Percentiles rank a stretch among this genome's conserved stretches.
Conservation (phyloP, 345 rosid species). For the Turnera subulata region DNA sequence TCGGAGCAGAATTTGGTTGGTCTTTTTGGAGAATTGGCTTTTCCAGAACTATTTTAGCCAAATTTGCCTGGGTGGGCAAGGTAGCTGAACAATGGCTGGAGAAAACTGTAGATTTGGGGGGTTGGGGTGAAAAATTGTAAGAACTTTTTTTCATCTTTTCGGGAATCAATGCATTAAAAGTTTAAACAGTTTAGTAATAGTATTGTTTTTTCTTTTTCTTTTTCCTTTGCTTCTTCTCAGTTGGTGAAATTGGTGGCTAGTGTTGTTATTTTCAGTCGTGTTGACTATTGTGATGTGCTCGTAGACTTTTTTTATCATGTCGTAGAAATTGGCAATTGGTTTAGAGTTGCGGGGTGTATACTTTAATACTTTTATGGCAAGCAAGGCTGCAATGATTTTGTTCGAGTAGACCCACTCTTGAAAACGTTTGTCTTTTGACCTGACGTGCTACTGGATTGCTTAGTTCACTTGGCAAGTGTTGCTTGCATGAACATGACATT, state of each 20-base stretch:
- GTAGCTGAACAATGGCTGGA: slow-evolving; percentile 11
- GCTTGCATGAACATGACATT: no score
- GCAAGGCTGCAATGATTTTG: no score
- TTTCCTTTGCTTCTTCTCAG: not conserved
- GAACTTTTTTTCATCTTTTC: slow-evolving; percentile 24
- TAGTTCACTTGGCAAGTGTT: no score
- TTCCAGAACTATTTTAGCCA: slow-evolving; percentile 13
- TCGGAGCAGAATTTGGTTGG: slow-evolving; percentile 21
- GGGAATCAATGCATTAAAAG: slow-evolving; percentile 20
- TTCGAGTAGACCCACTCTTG: no score
- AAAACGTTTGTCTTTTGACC: no score
- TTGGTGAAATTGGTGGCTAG: not conserved
- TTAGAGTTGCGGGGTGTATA: not conserved
- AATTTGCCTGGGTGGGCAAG: slow-evolving; percentile 14
- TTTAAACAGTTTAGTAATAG: slow-evolving; percentile 8
- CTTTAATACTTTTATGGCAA: no score
- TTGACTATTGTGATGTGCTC: no score
- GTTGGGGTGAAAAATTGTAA: slow-evolving; percentile 29
- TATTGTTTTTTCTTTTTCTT: not conserved
- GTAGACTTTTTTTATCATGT: not conserved
- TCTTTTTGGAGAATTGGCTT: slow-evolving; percentile 22
- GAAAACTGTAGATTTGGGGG: slow-evolving; percentile 25
- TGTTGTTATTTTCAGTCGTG: not conserved
- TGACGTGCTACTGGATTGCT: no score
- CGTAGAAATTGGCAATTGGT: not conserved